phyloP scores from a whole-genome alignment of 1,139 yeast species.

The Diutina neorugosa region DNA sequence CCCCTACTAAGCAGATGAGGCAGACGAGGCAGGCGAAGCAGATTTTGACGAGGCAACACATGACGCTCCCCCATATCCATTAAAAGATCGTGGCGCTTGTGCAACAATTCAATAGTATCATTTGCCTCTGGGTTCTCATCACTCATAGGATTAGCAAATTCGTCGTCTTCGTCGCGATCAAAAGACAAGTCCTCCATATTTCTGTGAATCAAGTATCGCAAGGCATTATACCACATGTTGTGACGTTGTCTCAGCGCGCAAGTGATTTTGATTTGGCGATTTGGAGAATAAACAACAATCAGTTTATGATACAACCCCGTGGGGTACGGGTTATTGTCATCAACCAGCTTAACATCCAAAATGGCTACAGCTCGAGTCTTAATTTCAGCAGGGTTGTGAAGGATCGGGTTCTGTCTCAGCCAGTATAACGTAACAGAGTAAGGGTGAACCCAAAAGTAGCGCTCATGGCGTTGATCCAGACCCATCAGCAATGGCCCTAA shows the following conservation, averaged over 20 bases:
- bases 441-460: slow-evolving; percentile 96
- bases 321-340: slow-evolving; percentile 80
- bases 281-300: slow-evolving; percentile 62
- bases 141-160: not conserved
- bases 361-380: slow-evolving; percentile 78
- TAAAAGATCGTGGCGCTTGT: slow-evolving; percentile 2
- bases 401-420: slow-evolving; percentile 74
- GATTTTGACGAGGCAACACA: not conserved
- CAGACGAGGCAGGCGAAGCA: slow-evolving; percentile 1
- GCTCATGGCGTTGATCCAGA: slow-evolving; percentile 73
- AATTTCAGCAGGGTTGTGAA: slow-evolving; percentile 52
- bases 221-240: slow-evolving; percentile 82
- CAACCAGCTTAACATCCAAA: slow-evolving; percentile 63
- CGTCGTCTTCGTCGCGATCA: slow-evolving; percentile 9
- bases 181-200: slow-evolving; percentile 49
- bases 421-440: slow-evolving; percentile 84
- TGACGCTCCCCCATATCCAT: slow-evolving; percentile 4
- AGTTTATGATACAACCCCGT: slow-evolving; percentile 84
- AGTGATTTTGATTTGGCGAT: slow-evolving; percentile 62
- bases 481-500: slow-evolving; percentile 65
- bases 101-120: not conserved
- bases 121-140: not conserved
- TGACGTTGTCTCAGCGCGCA: slow-evolving; percentile 85
- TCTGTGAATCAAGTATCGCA: slow-evolving; percentile 64
- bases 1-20: not conserved